phyloP scores from a whole-genome alignment of 805 yeast species.

The Danielia oregonensis region DNA sequence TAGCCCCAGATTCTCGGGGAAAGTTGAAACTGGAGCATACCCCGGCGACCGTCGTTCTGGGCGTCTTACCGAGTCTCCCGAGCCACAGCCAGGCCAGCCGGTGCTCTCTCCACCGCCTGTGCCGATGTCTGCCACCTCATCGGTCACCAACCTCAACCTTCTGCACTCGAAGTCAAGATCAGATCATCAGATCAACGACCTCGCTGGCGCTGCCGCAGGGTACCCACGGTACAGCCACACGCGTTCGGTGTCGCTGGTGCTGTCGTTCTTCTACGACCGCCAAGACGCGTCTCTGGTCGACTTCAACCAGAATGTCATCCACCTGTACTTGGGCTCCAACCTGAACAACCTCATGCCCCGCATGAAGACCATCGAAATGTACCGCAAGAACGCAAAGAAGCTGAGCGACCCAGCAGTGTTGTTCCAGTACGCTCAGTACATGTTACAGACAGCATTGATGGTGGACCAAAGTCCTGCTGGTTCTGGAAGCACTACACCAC shows the following conservation, averaged over 20 bases:
- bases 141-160: conserved; percentile 31
- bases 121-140: conserved; percentile 19
- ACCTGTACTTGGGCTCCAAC: conserved; percentile 50
- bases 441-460: conserved; percentile 78
- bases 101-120: not conserved
- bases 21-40: not conserved
- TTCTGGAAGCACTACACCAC: not conserved
- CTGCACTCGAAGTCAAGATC: conserved; percentile 5
- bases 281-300: conserved; percentile 42
- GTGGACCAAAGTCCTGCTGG: conserved; percentile 32
- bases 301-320: conserved; percentile 48
- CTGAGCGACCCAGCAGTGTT: conserved; percentile 83
- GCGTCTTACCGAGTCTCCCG: too few species aligned
- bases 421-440: conserved; percentile 87
- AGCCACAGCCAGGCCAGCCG: too few species aligned
- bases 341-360: conserved; percentile 60
- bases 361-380: conserved; percentile 80
- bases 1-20: conserved; percentile 10
- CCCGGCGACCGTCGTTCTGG: not conserved
- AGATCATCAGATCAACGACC: not conserved
- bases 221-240: conserved; percentile 21
- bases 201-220: conserved; percentile 3
- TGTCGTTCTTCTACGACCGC: conserved; percentile 33
- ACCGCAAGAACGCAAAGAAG: conserved; percentile 79
- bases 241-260: conserved; percentile 35